Percentiles rank a stretch among this genome's conserved stretches.
Conservation (phyloP, 805 yeast genomes). For the Kluyveromyces siamensis region DNA sequence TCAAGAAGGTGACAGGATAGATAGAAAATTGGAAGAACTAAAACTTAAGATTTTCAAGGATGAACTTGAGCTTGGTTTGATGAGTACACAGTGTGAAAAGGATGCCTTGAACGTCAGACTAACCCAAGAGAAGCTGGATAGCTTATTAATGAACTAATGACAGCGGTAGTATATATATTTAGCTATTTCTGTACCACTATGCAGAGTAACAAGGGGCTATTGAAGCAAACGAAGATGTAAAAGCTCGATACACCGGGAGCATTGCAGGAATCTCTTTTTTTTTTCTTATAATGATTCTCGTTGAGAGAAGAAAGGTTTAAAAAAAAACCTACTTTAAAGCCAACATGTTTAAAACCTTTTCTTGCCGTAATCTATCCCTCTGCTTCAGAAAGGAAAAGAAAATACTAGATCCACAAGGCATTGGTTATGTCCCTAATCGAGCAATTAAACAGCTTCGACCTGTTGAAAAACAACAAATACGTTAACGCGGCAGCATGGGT, state of each 20-base stretch:
- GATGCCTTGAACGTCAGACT: constrained; percentile 27
- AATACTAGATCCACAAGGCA: too few relatives aligned
- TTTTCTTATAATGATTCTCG: too few relatives aligned
- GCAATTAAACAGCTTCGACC: constrained; percentile 11
- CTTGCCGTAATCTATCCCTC: background rate
- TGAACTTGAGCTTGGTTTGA: constrained; percentile 20
- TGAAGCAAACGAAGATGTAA: too few relatives aligned
- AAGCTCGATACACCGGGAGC: too few relatives aligned
- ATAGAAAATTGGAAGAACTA: constrained; percentile 16
- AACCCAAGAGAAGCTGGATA: constrained; percentile 30
- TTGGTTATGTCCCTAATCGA: constrained; percentile 10
- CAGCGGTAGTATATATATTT: too few relatives aligned
- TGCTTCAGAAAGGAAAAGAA: background rate
- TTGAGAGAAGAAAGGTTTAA: too few relatives aligned
- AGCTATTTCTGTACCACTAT: too few relatives aligned
- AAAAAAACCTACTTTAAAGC: too few relatives aligned
- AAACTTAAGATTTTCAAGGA: constrained; percentile 13
- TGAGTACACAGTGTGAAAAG: constrained; percentile 22
- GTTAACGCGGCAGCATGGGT: constrained; percentile 26
- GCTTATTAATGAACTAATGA: constrained; percentile 13
- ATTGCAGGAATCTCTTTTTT: too few relatives aligned
- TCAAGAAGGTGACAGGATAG: constrained; percentile 16
- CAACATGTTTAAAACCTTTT: too few relatives aligned
- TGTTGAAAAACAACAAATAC: constrained; percentile 14
- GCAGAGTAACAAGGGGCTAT: too few relatives aligned